Evolutionary conservation across 768 basidiomycete genomes (phyloP).

Genomic region (Psilocybe subaeruginosa): DNA sequence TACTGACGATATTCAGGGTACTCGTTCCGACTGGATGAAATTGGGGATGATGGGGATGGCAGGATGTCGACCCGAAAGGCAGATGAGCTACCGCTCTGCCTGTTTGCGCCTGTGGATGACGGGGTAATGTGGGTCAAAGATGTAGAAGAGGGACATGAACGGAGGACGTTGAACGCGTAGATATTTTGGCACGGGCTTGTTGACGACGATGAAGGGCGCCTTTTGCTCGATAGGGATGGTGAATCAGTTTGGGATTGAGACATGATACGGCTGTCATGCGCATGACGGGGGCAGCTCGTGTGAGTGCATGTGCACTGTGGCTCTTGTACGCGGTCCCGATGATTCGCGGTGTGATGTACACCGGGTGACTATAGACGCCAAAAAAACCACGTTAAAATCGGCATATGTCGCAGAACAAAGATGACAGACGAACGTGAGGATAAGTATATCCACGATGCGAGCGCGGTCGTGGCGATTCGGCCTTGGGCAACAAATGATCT

Average conservation of each 20-base stretch:
- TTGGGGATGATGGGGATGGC: too few relatives aligned
- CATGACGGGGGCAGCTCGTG: background rate
- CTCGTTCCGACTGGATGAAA: too few relatives aligned
- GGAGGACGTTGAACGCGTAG: constrained; percentile 47
- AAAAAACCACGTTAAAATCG: background rate
- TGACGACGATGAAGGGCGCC: background rate
- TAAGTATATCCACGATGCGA: background rate
- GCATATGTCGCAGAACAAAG: background rate
- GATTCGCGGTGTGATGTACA: background rate
- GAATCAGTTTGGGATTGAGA: background rate
- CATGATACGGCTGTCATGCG: background rate
- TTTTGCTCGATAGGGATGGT: background rate
- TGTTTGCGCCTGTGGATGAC: constrained; percentile 34
- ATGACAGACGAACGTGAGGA: background rate
- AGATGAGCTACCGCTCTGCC: too few relatives aligned
- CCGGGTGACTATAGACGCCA: constrained; percentile 10
- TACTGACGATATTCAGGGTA: too few relatives aligned
- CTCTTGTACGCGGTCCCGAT: constrained; percentile 9
- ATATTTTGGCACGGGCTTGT: constrained; percentile 6
- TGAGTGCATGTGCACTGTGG: constrained; percentile 5
- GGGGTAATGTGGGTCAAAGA: constrained; percentile 49
- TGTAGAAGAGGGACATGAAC: constrained; percentile 41
- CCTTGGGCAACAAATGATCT: background rate
- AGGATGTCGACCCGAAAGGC: too few relatives aligned
- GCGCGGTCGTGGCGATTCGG: background rate